These are phyloP conservation scores for Spergularia marina DNA, from an alignment of 148 eudicot genomes.

Conservation along the genomic window DNA sequence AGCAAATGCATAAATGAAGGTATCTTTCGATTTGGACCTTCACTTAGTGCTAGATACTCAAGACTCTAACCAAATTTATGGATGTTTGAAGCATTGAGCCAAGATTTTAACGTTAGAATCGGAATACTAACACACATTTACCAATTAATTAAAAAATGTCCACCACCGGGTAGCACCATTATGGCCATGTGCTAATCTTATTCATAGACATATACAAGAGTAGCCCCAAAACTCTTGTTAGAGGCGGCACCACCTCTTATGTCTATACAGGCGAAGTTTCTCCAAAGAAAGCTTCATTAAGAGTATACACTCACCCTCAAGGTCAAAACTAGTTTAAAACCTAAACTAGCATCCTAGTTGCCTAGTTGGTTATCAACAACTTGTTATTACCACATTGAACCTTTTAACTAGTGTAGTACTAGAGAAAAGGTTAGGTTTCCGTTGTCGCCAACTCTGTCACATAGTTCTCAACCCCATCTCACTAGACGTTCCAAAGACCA, in stretches of 20 bases:
- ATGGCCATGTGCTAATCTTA: constrained; percentile 12
- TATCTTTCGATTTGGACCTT: too few relatives aligned
- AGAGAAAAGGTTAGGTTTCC: constrained; percentile 6
- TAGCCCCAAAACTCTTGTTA: not conserved
- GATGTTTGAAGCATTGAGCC: too few relatives aligned
- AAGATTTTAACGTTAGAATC: too few relatives aligned
- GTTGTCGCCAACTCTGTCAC: not conserved
- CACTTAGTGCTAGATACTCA: too few relatives aligned
- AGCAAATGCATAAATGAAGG: too few relatives aligned
- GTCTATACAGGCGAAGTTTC: too few relatives aligned
- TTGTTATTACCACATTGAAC: constrained; percentile 25
- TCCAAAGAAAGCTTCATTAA: too few relatives aligned
- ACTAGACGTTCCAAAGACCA: not conserved
- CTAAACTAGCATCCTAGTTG: not conserved
- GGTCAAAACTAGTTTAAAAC: not conserved
- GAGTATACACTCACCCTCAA: too few relatives aligned
- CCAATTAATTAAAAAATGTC: too few relatives aligned
- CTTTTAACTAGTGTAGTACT: not conserved
- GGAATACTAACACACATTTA: too few relatives aligned
- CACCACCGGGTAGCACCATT: constrained; percentile 1
- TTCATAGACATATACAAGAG: constrained; percentile 20
- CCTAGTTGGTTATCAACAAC: not conserved
- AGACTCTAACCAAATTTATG: too few relatives aligned
- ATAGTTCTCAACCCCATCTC: constrained; percentile 19
- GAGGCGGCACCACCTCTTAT: constrained; percentile 12